These are phyloP conservation scores for Penicillium parvum DNA, from an alignment of 495 filamentous ascomycete species.

Conservation along the genomic window DNA sequence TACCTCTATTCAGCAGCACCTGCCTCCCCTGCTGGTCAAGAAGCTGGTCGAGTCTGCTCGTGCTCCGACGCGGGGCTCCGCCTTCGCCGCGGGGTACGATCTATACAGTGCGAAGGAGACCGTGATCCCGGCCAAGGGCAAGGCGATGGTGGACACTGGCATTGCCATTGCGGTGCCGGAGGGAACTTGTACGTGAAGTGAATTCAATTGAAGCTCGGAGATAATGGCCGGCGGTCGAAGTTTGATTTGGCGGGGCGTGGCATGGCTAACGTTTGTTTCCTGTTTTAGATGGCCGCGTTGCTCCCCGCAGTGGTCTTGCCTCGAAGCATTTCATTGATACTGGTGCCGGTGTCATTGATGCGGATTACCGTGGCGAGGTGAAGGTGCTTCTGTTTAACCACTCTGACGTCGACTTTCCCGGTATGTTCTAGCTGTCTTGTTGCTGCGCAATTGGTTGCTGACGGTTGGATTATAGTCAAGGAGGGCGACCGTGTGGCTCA, in stretches of 20 bases:
- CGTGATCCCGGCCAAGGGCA: constrained; percentile 73
- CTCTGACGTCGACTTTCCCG: constrained; percentile 69
- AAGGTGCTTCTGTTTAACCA: constrained; percentile 95
- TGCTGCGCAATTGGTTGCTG: not conserved
- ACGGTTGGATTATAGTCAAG: constrained; percentile 47
- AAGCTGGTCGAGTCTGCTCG: constrained; percentile 69
- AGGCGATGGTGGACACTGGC: constrained; percentile 83
- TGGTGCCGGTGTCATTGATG: constrained; percentile 94
- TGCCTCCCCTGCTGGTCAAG: constrained; percentile 73
- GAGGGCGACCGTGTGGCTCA: constrained; percentile 89
- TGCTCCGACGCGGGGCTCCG: constrained; percentile 81
- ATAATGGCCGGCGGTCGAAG: too few relatives aligned
- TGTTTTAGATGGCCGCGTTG: constrained; percentile 75
- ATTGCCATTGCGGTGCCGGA: constrained; percentile 83
- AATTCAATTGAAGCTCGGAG: not conserved
- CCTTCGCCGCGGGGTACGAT: constrained; percentile 91
- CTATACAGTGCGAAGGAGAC: constrained; percentile 72
- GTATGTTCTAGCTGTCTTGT: constrained; percentile 19
- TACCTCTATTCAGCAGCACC: constrained; percentile 35
- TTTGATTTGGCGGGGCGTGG: too few relatives aligned
- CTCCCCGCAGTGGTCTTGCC: constrained; percentile 87
- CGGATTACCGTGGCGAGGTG: constrained; percentile 91
- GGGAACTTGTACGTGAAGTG: constrained; percentile 66
- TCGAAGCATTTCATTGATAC: constrained; percentile 92
- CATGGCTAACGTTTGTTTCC: constrained; percentile 3